Conservation (phyloP, 169 alveolate species). For the Neospora caninum region DNA sequence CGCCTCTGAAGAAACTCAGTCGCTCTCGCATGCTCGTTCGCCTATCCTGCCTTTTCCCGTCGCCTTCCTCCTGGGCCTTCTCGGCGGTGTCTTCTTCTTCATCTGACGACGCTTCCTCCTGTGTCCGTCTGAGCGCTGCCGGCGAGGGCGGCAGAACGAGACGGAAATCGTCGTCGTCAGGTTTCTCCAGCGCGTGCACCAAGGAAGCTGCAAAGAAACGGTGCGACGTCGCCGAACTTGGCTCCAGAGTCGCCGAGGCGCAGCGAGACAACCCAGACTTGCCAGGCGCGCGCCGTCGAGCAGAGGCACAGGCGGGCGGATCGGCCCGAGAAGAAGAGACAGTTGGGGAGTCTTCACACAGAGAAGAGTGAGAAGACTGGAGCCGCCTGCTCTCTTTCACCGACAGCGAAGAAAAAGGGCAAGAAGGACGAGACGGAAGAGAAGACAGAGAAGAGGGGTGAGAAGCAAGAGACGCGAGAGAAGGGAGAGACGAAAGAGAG, state of each 20-base stretch:
- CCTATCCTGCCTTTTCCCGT: not conserved
- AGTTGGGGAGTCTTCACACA: not conserved
- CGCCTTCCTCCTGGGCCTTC: not conserved
- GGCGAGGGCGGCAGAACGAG: conserved; percentile 39
- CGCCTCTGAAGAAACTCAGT: not conserved
- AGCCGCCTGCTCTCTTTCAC: not conserved
- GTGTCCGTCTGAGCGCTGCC: not conserved
- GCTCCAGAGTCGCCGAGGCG: not conserved
- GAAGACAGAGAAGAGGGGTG: conserved; percentile 10
- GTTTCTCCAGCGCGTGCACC: not conserved
- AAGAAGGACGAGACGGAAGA: not conserved
- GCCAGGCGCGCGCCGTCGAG: not conserved
- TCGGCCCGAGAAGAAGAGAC: not conserved
- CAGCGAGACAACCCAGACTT: too few relatives aligned
- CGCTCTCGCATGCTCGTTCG: too few relatives aligned
- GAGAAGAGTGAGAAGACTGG: not conserved
- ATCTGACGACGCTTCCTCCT: not conserved
- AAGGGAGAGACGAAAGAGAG: not conserved
- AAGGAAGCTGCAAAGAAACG: not conserved
- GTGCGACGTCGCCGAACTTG: not conserved
- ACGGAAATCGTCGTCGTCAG: not conserved
- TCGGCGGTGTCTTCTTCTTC: not conserved
- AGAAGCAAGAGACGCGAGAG: not conserved
- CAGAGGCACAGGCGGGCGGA: not conserved
- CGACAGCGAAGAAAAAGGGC: not conserved